Conservation (phyloP, 495 filamentous ascomycete species). For the Beverwykella pulmonaria region DNA sequence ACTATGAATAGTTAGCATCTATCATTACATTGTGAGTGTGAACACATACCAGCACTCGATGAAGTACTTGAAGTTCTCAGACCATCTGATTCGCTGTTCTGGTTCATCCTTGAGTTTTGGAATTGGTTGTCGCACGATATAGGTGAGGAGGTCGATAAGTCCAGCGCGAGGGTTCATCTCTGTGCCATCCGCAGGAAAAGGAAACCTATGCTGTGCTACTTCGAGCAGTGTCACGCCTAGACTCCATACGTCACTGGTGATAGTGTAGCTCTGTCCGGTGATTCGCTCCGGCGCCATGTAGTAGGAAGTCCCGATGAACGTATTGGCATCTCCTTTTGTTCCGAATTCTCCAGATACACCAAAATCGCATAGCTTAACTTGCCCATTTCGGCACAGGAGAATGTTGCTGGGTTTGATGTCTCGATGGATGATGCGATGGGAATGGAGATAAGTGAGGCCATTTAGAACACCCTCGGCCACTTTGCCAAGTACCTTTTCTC, state of each 20-base stretch:
- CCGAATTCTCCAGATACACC: constrained; percentile 97
- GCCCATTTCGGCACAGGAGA: constrained; percentile 84
- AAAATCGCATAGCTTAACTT: constrained; percentile 98
- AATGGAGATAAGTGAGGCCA: constrained; percentile 93
- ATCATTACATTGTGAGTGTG: not conserved
- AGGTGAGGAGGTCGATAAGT: constrained; percentile 91
- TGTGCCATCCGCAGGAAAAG: constrained; percentile 94
- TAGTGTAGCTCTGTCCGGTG: constrained; percentile 95
- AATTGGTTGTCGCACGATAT: constrained; percentile 94
- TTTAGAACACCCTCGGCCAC: constrained; percentile 94
- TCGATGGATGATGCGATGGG: constrained; percentile 95
- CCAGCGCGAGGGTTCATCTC: constrained; percentile 86
- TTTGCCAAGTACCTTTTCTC: constrained; percentile 98
- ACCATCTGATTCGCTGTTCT: constrained; percentile 79
- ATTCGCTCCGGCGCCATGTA: constrained; percentile 99
- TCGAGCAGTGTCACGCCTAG: constrained; percentile 94
- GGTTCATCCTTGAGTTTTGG: constrained; percentile 96
- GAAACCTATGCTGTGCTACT: constrained; percentile 96
- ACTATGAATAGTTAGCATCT: constrained; percentile 52
- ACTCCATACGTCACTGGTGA: constrained; percentile 98
- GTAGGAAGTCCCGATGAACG: constrained; percentile 97
- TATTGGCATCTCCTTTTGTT: constrained; percentile 97
- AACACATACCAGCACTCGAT: constrained; percentile 95
- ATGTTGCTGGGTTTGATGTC: constrained; percentile 99
- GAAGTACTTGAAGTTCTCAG: constrained; percentile 96